Percentiles rank a stretch among this genome's conserved stretches.
Evolutionary conservation across 441 rosid species (phyloP).

Genomic region (Pelargonium myrrhifolium): DNA sequence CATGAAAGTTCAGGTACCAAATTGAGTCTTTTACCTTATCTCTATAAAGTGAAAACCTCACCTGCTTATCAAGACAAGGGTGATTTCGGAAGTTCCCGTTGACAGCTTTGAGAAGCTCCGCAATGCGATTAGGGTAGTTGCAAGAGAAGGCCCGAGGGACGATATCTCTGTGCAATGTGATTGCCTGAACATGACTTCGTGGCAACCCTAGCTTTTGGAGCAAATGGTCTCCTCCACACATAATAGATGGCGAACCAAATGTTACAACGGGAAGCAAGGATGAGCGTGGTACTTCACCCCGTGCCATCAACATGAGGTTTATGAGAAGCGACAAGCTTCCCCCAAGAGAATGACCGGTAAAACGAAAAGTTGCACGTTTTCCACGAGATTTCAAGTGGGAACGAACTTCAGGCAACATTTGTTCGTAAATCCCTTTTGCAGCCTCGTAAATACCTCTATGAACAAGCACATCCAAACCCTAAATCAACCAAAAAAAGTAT

Average conservation of each 20-base stretch:
- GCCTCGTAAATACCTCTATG: conserved; percentile 78
- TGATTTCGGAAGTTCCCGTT: conserved; percentile 76
- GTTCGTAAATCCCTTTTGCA: conserved; percentile 89
- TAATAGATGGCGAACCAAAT: conserved; percentile 80
- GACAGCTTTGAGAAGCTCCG: conserved; percentile 81
- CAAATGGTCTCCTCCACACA: conserved; percentile 85
- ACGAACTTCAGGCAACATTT: conserved; percentile 82
- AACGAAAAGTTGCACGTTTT: conserved; percentile 55
- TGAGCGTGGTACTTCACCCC: conserved; percentile 74
- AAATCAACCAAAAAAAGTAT: conserved; percentile 17
- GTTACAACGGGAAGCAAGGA: conserved; percentile 80
- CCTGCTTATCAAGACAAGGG: conserved; percentile 88
- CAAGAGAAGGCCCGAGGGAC: conserved; percentile 96
- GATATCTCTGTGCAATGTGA: conserved; percentile 79
- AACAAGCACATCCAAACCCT: conserved; percentile 53
- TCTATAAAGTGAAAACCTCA: conserved; percentile 19
- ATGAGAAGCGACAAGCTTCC: conserved; percentile 82
- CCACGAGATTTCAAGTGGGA: conserved; percentile 54
- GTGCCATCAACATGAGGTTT: conserved; percentile 67
- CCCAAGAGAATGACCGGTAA: conserved; percentile 92
- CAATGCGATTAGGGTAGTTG: conserved; percentile 71
- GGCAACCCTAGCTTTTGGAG: conserved; percentile 79
- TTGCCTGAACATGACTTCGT: conserved; percentile 62
- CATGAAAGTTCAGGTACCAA: too few species aligned
- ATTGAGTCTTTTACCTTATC: too few species aligned